Evolutionary conservation across 371 early-diverging fungal species (phyloP).

Genomic region (Syncephalastrum racemosum): DNA sequence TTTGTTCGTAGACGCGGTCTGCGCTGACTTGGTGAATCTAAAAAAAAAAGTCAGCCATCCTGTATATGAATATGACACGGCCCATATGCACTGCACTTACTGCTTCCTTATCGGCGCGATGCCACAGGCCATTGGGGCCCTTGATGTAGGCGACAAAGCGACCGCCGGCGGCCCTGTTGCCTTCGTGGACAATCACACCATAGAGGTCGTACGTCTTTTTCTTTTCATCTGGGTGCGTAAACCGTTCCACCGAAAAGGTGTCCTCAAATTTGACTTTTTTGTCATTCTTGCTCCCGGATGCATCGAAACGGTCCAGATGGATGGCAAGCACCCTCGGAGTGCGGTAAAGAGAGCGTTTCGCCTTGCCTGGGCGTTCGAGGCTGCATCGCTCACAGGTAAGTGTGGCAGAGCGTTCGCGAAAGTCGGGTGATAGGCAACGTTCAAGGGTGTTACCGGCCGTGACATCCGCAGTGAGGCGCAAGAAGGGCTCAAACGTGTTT

Average conservation of each 20-base stretch:
- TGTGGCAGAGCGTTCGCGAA: conserved; percentile 12
- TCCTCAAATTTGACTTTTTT: conserved; percentile 51
- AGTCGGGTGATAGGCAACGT: conserved; percentile 29
- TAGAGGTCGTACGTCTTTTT: conserved; percentile 62
- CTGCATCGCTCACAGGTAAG: conserved; percentile 51
- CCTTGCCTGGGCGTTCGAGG: conserved; percentile 46
- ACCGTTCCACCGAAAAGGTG: conserved; percentile 36
- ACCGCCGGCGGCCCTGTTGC: conserved; percentile 72
- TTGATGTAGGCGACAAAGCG: conserved; percentile 84
- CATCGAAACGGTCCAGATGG: conserved; percentile 79
- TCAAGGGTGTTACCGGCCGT: conserved; percentile 60
- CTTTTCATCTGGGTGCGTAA: conserved; percentile 33
- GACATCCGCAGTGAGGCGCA: conserved; percentile 77
- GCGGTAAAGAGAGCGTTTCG: conserved; percentile 67
- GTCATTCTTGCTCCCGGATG: conserved; percentile 56
- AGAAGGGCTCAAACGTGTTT: conserved; percentile 66
- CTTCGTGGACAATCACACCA: conserved; percentile 81
- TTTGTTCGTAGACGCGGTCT: conserved; percentile 67
- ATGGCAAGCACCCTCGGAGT: conserved; percentile 70
- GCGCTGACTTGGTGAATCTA: conserved; percentile 69
- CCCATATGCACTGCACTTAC: conserved; percentile 38
- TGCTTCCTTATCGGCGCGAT: conserved; percentile 77
- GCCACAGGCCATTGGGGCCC: conserved; percentile 80
- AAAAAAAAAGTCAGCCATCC: neutral
- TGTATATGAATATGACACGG: neutral